Evolutionary conservation across 2,329 filamentous ascomycete species (phyloP), one percentile per base, ranked within the genome.

Genomic region (Fusarium tuaranense): DNA sequence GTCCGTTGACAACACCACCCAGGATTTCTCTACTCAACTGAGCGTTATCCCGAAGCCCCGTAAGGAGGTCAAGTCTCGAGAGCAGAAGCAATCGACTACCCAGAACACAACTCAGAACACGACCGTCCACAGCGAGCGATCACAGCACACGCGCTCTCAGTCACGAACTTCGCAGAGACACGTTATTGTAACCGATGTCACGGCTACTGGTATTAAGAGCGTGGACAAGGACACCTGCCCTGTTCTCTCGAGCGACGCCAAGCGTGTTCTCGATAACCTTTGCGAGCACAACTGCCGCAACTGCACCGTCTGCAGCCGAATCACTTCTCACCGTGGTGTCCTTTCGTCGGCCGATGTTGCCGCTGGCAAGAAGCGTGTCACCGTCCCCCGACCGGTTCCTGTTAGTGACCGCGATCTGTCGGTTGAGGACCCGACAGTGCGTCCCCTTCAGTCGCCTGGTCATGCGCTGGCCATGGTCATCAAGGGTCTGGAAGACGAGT

Each of bases 381-480:
- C 87, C 55, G 87, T 93, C 55, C 83, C 90, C 34, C 91, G 90
- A 34, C 93, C 92, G 3, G 87, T 92, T 51, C 91, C 92, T 16
- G 90, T 93, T 65, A 92, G 91, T 0, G 89, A 92, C 80, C 90
- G 81, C 82, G 87, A 88, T 51, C 85, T 88, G 13, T 85, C 78
- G 10, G 73, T 78, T 25, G 88, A 89, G 46, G 87, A 90, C 59
- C 83, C 84, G 3, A 92, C 90, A 2, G 85, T 92, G 77, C 91
- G 93, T 7, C 91, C 92, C 7, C 88, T 92, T 1, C 92, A 94
- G 78, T 85, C 90, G 2, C 94, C 94, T 0, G 91, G 89, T 6
- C 84, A 92, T 51, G 94, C 95, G 12, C 89, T 98, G 27, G 93
- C 93, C 9, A 90, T 92, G n/a, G 93, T 97, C 25, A 92, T 97